Evolutionary conservation across 2,329 filamentous ascomycete species (phyloP), one percentile per base, ranked within the genome.

Genomic region (Thielaviopsis populi): DNA sequence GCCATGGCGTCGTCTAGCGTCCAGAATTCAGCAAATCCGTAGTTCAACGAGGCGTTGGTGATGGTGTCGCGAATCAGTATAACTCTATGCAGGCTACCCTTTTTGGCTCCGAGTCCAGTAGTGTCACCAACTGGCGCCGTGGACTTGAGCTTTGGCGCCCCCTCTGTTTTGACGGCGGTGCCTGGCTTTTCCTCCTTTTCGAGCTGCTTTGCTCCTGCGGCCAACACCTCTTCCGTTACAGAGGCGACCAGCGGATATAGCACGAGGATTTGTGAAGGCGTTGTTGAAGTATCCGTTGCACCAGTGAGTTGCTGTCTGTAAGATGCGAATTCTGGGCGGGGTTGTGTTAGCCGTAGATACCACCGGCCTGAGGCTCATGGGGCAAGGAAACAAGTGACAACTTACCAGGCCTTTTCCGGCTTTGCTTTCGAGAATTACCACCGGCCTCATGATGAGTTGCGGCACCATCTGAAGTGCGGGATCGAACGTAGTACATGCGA

Each of bases 21-120:
- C 69, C 83, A 85, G 71, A 91, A 95, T 72, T 95, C 89, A 0
- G 85, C 89, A 73, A 95, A 95, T 0, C 89, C 89, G 69, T 89
- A 95, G 68, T 85, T 83, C 79, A 88, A 88, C 61, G 86, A 89
- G 66, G 88, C 85, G 63, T 89, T 81, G 3, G 80, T 86, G 66
- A 78, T 79, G 54, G 84, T 80, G 70, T 92, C 87, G 63, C 89
- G 83, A 69, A 94, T 85, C 30, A 95, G 75, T 66, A 94, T 82
- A 1, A 94, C 83, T 61, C 89, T 83, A 67, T 87, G 83, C 8
- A 95, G 75, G n/a, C 88, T 89, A 22, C 85, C 84, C 40, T 86
- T 83, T 64, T 80, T 82, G 3, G 89, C 89, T 46, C 89, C 89
- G 1, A 85, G 77, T 13, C 86, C 85, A 22, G 80, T 75, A 8